Base-by-base conservation (phyloP, 2,329 filamentous ascomycete genomes). In the Alternaria metachromatica region DNA sequence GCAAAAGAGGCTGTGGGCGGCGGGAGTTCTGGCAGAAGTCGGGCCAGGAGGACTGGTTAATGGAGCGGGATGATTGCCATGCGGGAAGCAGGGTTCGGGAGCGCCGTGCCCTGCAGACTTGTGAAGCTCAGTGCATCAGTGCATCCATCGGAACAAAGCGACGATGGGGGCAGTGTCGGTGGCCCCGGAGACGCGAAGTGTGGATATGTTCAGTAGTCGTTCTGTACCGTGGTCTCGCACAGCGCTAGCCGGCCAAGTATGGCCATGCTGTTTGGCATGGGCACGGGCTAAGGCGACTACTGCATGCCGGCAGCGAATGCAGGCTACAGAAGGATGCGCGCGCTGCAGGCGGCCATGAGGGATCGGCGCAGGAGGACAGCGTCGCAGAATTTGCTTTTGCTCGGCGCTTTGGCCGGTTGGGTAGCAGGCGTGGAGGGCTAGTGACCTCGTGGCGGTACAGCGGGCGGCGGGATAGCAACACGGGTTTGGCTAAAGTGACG, bases 371-470 rank as follows among this genome's bases (percentile, higher is more conserved):
- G 44, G 53, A 57, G n/a, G 20, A 25, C 55, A 44, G 37, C 48
- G 43, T 55, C 23, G 57, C 55, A 60, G 48, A 56, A 23, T 33
- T 54, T 62, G 67, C 59, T 58, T 63, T 55, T 57, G 33, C 50
- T 66, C 72, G 67, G 70, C 64, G 66, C 63, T 60, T 15, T 60
- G 59, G 67, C 68, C 66, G 72, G 71, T 71, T 74, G 68, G 69
- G 64, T 62, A 63, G 57, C 60, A 65, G 67, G 55, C 60, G 58
- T 55, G 49, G 60, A 63, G 69, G 53, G 60, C 60, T 55, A 51
- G 62, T 51, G 67, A 58, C 72, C 72, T 74, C 72, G 72, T 74
- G 73, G 73, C 72, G 72, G 69, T 62, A 65, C 70, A 68, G 66
- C 70, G 68, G 68, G 63, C 69, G 68, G 68, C 69, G 65, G 65